Conservation (phyloP, 805 yeast species). For the Candida sithepensis region DNA sequence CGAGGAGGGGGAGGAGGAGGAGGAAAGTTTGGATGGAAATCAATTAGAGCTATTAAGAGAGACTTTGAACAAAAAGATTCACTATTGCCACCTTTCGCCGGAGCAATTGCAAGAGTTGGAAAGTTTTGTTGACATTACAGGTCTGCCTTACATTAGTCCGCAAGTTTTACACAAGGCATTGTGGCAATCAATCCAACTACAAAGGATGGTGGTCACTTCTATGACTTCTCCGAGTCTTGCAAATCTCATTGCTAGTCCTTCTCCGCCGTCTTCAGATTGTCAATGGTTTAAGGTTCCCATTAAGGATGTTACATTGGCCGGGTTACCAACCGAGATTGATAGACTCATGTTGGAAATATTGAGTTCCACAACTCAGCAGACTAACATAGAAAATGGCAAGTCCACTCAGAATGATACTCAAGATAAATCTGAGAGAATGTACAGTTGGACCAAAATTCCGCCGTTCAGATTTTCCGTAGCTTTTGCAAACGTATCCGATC, state of each 20-base stretch:
- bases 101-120: constrained; percentile 45
- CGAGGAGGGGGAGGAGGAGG: constrained; percentile 1
- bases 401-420: constrained; percentile 22
- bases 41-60: constrained; percentile 26
- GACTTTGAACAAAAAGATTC: constrained; percentile 38
- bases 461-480: constrained; percentile 54
- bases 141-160: constrained; percentile 36
- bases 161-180: constrained; percentile 41
- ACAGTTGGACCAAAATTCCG: constrained; percentile 42
- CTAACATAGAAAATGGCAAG: constrained; percentile 20
- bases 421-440: constrained; percentile 16
- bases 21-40: constrained; percentile 13
- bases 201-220: constrained; percentile 35
- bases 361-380: constrained; percentile 12
- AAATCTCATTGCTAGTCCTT: constrained; percentile 22
- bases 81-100: constrained; percentile 47
- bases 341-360: constrained; percentile 22
- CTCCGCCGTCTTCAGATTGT: constrained; percentile 26
- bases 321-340: constrained; percentile 38
- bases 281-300: constrained; percentile 41
- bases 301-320: constrained; percentile 46
- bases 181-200: constrained; percentile 46
- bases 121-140: constrained; percentile 33
- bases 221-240: constrained; percentile 28
- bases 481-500: constrained; percentile 43